Percentiles rank a stretch among this genome's conserved stretches.
phyloP scores from a whole-genome alignment of 2,329 filamentous ascomycete species.

The Fusarium sp. region DNA sequence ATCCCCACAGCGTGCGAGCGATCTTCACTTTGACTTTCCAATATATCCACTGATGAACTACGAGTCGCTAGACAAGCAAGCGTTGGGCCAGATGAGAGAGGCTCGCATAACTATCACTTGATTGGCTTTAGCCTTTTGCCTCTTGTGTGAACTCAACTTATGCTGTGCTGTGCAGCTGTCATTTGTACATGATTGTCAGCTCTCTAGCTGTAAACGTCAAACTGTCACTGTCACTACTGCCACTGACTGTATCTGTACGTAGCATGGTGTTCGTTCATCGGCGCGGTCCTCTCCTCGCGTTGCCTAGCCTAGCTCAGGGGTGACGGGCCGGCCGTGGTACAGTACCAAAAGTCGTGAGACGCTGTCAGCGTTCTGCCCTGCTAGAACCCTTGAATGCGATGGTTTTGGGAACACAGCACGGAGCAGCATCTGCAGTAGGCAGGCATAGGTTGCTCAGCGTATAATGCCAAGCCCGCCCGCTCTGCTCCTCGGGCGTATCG shows the following conservation, averaged over 20 bases:
- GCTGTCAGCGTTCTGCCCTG: slow-evolving; percentile 33
- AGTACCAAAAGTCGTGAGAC: slow-evolving; percentile 34
- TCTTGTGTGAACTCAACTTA: background rate
- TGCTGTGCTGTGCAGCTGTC: slow-evolving; percentile 22
- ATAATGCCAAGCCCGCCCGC: slow-evolving; percentile 14
- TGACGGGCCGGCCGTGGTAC: slow-evolving; percentile 28
- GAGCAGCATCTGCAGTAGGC: slow-evolving; percentile 17
- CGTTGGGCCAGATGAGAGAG: slow-evolving; percentile 5
- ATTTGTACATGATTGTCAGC: slow-evolving; percentile 30
- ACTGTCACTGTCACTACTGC: background rate
- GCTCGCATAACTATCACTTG: background rate
- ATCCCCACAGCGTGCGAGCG: slow-evolving; percentile 2
- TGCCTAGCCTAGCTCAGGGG: slow-evolving; percentile 37
- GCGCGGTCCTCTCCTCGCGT: slow-evolving; percentile 23
- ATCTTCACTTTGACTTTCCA: slow-evolving; percentile 8
- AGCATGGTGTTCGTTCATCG: slow-evolving; percentile 21
- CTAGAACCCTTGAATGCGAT: slow-evolving; percentile 23
- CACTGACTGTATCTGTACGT: background rate
- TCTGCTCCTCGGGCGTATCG: background rate
- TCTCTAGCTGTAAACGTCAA: slow-evolving; percentile 27
- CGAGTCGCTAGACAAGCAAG: slow-evolving; percentile 20
- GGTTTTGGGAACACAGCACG: slow-evolving; percentile 5
- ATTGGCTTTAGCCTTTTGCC: slow-evolving; percentile 10
- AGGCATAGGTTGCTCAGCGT: slow-evolving; percentile 3
- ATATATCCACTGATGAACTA: slow-evolving; percentile 25